Evolutionary conservation across 2,329 filamentous ascomycete species (phyloP), one percentile per base, ranked within the genome.

Genomic region (Orbilia quercus): DNA sequence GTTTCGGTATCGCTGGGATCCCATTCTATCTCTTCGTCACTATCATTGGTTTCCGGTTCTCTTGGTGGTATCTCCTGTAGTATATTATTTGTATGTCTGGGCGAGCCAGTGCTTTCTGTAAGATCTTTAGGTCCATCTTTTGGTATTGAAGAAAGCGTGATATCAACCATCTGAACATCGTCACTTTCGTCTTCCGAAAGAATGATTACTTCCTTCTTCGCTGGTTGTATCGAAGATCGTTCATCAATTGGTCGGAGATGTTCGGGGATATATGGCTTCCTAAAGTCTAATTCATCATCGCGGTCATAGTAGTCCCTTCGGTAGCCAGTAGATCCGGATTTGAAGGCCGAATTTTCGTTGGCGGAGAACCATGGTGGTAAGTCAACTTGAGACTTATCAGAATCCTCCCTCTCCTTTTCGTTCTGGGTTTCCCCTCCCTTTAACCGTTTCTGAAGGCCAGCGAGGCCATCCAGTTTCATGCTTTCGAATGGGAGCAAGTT

Each of bases 301-400:
- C 60, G 60, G 44, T 73, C 69, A 28, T 73, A 73, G 48, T 38
- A 59, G 47, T 73, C 69, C 7, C 31, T 45, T 18, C 57, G 38
- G 23, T 73, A 73, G 7, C 69, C 55, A 12, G 54, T 16, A 23
- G 34, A 54, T 5, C 69, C 60, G 1, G 47, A 22, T 34, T 73
- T 73, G 22, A 73, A 66, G 7, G 60, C 40, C 1, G 31, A 16
- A 20, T 65, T 73, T 34, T 73, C 69, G 12, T 60, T 48, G 20
- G 47, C 47, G 11, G 60, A 59, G 50, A 73, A 73, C 69, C 69
- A 73, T 3, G 69, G 69, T 6, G 69, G 69, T 22, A 81, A 80
- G 50, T 82, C 81, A 20, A 79, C 80, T 22, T 78, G 81, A 47
- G 84, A 82, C 31, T 93, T 87, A 67, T 92, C 90, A 1, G 81